These are phyloP conservation scores for Diplodia intermedia DNA, from an alignment of 2,329 filamentous ascomycete species.

Conservation along the genomic window DNA sequence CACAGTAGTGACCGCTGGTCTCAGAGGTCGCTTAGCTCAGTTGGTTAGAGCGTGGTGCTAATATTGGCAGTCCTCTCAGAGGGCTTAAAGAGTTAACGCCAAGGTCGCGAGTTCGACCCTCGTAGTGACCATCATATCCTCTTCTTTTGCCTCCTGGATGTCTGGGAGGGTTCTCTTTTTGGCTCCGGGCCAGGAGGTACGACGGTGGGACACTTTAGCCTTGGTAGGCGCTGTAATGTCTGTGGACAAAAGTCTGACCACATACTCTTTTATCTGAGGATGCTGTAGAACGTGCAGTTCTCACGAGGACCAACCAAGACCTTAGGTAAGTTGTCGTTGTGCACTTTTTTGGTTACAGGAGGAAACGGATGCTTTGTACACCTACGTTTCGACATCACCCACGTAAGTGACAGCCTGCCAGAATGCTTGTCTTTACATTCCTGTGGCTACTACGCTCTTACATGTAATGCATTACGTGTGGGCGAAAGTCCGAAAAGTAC, in stretches of 20 bases:
- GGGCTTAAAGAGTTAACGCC: constrained; percentile 31
- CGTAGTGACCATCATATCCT: constrained; percentile 33
- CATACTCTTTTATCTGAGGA: not conserved
- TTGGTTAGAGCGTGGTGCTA: constrained; percentile 37
- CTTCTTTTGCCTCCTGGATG: constrained; percentile 28
- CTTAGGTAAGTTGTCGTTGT: not conserved
- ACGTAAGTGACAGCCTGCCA: not conserved
- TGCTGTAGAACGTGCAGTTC: too few species aligned
- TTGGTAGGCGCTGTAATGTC: not conserved
- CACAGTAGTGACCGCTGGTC: not conserved
- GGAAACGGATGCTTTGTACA: not conserved
- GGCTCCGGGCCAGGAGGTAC: too few species aligned
- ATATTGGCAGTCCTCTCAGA: constrained; percentile 25
- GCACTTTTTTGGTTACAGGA: not conserved
- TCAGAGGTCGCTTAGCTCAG: constrained; percentile 34
- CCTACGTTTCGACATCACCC: not conserved
- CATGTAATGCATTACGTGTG: not conserved
- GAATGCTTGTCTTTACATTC: too few species aligned
- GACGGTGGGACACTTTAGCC: not conserved
- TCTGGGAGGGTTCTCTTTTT: not conserved
- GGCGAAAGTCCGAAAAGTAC: not conserved
- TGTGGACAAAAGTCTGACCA: not conserved
- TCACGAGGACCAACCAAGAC: not conserved
- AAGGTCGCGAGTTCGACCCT: constrained; percentile 36
- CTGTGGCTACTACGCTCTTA: not conserved